A percentile compares a stretch with the other conserved stretches of the same genome.
phyloP scores from a whole-genome alignment of 345 rosid genomes.

The Sapria himalayana region DNA sequence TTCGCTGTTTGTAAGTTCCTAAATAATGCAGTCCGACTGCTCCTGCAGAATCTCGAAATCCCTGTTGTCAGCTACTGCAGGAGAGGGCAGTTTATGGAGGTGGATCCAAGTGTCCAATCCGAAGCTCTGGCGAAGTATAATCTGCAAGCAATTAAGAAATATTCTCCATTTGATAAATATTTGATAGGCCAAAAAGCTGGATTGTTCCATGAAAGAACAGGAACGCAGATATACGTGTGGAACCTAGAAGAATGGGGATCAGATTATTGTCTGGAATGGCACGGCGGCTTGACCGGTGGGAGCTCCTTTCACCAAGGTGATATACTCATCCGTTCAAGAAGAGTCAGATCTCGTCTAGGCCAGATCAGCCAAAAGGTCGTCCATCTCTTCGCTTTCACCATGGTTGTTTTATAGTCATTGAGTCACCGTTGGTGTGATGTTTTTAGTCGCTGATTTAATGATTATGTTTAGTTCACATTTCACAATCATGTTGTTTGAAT shows the following conservation, averaged over 20 bases:
- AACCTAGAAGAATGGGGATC: slow-evolving; percentile 20
- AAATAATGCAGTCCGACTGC: background rate
- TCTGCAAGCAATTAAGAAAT: slow-evolving; percentile 13
- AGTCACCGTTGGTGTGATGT: too few species aligned
- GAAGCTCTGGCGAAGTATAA: slow-evolving; percentile 16
- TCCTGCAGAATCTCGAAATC: slow-evolving; percentile 17
- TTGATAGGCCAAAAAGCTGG: slow-evolving; percentile 20
- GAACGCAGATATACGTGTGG: slow-evolving; percentile 20
- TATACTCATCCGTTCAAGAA: slow-evolving; percentile 14
- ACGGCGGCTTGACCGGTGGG: slow-evolving; percentile 9
- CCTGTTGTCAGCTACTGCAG: slow-evolving; percentile 18
- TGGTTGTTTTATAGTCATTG: too few species aligned
- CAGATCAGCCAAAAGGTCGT: slow-evolving; percentile 16
- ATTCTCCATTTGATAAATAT: slow-evolving; percentile 21
- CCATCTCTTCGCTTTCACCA: background rate
- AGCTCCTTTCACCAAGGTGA: slow-evolving; percentile 22
- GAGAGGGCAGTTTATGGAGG: slow-evolving; percentile 16
- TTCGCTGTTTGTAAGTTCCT: background rate
- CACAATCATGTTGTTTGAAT: too few species aligned
- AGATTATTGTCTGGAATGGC: slow-evolving; percentile 12
- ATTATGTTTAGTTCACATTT: too few species aligned
- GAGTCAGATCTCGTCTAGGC: slow-evolving; percentile 18
- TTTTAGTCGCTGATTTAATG: too few species aligned
- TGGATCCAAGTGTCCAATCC: slow-evolving; percentile 10
- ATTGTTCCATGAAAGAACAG: slow-evolving; percentile 11